phyloP scores from a whole-genome alignment of 345 rosid genomes.

The Reutealis trisperma region DNA sequence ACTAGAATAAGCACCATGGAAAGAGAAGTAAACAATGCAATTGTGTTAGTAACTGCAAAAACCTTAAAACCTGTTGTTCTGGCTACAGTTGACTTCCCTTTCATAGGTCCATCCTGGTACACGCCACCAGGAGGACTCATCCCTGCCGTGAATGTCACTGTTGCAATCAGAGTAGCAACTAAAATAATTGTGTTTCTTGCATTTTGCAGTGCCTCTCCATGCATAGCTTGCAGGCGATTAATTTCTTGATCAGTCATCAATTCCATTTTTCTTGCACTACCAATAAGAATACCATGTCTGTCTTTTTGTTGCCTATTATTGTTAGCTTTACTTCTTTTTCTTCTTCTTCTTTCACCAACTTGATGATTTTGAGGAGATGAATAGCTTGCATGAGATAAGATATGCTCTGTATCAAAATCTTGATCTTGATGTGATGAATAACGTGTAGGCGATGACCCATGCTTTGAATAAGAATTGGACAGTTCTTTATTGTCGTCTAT shows the following conservation, averaged over 20 bases:
- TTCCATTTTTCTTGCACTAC: background rate
- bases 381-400: no score
- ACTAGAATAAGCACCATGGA: slow-evolving; percentile 19
- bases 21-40: background rate
- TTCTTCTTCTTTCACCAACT: background rate
- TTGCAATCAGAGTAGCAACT: background rate
- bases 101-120: background rate
- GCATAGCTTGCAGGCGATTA: background rate
- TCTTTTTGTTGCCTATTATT: no score
- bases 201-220: background rate
- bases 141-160: background rate
- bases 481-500: no score
- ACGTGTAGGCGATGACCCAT: no score
- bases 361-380: background rate
- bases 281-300: no score
- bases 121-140: background rate
- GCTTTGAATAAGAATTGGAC: no score
- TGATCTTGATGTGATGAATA: no score
- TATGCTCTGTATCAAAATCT: no score
- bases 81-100: slow-evolving; percentile 11
- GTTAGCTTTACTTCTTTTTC: background rate
- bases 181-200: background rate
- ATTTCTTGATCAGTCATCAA: background rate
- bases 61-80: background rate
- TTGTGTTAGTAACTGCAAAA: background rate